Conservation (phyloP, 345 rosid genomes). For the Populus nigra region DNA sequence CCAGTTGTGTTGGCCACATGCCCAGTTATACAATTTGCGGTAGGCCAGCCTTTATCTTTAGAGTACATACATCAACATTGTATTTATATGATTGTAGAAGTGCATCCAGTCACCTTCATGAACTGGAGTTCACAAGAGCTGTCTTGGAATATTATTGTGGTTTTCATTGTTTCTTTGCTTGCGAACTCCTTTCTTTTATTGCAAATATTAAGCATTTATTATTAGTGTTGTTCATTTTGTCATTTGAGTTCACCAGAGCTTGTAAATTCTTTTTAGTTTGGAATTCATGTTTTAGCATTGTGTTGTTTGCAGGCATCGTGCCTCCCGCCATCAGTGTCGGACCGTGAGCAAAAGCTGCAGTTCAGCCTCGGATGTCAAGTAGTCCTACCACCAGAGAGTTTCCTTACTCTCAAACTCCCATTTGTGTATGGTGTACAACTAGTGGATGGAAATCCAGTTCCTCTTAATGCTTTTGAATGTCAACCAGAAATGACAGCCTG, state of each 20-base stretch:
- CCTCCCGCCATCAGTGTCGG: conserved; percentile 47
- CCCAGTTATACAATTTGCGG: conserved; percentile 76
- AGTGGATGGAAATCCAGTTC: conserved; percentile 47
- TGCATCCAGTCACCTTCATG: not conserved
- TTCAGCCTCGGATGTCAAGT: conserved; percentile 66
- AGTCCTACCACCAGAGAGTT: conserved; percentile 80
- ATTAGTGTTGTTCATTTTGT: not conserved
- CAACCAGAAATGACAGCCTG: conserved; percentile 79
- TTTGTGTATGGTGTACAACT: conserved; percentile 70
- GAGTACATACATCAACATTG: not conserved
- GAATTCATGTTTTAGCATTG: conserved; percentile 1
- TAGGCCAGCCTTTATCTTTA: conserved; percentile 29
- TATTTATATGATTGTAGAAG: not conserved
- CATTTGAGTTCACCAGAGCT: not conserved
- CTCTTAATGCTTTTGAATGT: conserved; percentile 58
- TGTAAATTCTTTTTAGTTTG: not conserved
- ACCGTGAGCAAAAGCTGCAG: conserved; percentile 51
- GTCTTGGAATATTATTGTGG: not conserved
- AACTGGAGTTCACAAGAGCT: not conserved
- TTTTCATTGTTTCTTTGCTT: not conserved
- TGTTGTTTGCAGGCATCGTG: conserved; percentile 54
- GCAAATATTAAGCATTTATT: not conserved
- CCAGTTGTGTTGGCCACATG: conserved; percentile 60
- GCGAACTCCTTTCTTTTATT: not conserved
- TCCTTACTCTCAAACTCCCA: conserved; percentile 67